phyloP scores from a whole-genome alignment of 495 filamentous ascomycete genomes.

The Halenospora varia region DNA sequence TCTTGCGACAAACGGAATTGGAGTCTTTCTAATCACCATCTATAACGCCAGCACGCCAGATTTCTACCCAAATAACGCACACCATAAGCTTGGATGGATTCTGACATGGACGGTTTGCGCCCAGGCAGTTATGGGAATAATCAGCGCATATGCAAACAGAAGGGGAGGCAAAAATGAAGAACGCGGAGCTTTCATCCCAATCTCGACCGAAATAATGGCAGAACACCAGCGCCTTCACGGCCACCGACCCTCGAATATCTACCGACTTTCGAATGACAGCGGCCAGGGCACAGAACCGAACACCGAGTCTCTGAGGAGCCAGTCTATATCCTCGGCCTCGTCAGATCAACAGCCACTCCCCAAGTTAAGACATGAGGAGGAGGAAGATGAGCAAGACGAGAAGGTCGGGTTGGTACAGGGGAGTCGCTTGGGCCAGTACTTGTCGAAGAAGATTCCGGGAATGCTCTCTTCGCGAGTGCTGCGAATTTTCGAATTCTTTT shows the following conservation, averaged over 20 bases:
- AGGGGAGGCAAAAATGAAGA: conserved; percentile 32
- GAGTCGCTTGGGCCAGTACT: conserved; percentile 12
- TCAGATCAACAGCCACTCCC: conserved; percentile 44
- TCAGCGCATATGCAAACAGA: conserved; percentile 45
- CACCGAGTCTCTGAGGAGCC: conserved; percentile 59
- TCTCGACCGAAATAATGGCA: conserved; percentile 64
- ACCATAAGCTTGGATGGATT: conserved; percentile 87
- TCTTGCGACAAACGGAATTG: conserved; percentile 64
- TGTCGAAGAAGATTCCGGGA: conserved; percentile 13
- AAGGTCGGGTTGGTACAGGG: conserved; percentile 17
- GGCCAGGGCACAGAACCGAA: conserved; percentile 80
- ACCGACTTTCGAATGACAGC: conserved; percentile 79
- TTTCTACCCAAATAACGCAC: conserved; percentile 82
- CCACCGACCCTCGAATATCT: conserved; percentile 30
- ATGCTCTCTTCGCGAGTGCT: conserved; percentile 34
- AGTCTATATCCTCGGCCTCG: conserved; percentile 57
- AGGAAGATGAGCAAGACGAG: conserved; percentile 41
- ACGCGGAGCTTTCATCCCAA: conserved; percentile 55
- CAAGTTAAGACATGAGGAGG: conserved; percentile 46
- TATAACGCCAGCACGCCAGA: conserved; percentile 85
- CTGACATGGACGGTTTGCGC: conserved; percentile 64
- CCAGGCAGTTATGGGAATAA: conserved; percentile 65
- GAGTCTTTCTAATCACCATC: conserved; percentile 65
- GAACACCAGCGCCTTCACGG: conserved; percentile 52
- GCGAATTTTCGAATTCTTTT: conserved; percentile 51